Evolutionary conservation across 495 filamentous ascomycete species (phyloP), one percentile per base, ranked within the genome.

Genomic region (Talaromyces proteolyticus): DNA sequence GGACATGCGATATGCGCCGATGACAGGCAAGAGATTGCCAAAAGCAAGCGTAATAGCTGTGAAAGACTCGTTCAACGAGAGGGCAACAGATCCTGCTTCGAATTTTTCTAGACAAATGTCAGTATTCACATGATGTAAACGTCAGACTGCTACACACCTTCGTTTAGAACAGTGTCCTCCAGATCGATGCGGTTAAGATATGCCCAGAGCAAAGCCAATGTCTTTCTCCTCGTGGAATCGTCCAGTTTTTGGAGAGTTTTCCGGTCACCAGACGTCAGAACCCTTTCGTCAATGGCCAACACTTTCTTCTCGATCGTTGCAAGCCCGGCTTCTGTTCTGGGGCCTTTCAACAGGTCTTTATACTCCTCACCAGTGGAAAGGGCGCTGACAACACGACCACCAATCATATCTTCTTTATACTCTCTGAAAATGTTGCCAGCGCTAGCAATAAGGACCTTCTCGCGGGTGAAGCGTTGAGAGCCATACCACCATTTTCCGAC

Each of bases 401-500:
- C 85, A 42, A 85, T 77, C 53, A 90, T 86, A 51, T 81, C 75
- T 22, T 96, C 90, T 49, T 88, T 80, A 70, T 93, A 97, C 61
- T 93, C 89, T 50, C 82, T 82, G 78, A 98, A 96, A 36, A 98
- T 81, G 49, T 88, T 88, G 57, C 93, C 93, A 49, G 93, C 91
- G 64, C 87, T 96, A 55, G 90, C 88, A 49, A 95, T 84, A 34
- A 95, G 75, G 24, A 97, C 86, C 54, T 86, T 85, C 69, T 98
- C 93, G 66, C 89, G 93, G 17, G 93, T 96, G 62, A 88, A 78
- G 42, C 84, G 77, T 62, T 95, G 89, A 6, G 89, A 95, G 47
- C 93, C 93, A 64, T 97, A 98, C 93, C 93, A 98, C 93, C 93
- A 98, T 26, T 85, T 87, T 21, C 93, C 93, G 34, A 97, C 94